Percentiles rank a stretch among this genome's conserved stretches.
Evolutionary conservation across 1,284 basidiomycete genomes (phyloP).

Genomic region (Polyporus tsugae): DNA sequence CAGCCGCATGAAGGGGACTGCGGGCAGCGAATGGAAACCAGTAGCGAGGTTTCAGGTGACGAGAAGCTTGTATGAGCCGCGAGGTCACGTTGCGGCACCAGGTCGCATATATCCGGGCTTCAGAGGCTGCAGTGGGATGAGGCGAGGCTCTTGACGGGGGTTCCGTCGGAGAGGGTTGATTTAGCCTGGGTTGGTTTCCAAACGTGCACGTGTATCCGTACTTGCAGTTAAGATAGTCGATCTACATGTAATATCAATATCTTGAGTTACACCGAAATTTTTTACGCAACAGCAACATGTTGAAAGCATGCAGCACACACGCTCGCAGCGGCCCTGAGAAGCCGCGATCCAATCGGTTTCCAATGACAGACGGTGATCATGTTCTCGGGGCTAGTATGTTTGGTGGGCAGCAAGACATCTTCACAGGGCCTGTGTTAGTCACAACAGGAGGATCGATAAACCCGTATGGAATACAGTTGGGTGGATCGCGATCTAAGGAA

Average conservation of each 20-base stretch:
- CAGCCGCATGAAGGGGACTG: background rate
- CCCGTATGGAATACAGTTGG: slow-evolving; percentile 28
- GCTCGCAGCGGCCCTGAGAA: slow-evolving; percentile 5
- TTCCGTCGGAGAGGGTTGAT: slow-evolving; percentile 1
- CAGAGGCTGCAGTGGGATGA: background rate
- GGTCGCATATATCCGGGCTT: background rate
- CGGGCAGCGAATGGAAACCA: background rate
- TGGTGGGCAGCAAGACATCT: slow-evolving; percentile 12
- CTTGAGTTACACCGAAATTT: background rate
- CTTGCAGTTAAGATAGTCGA: background rate
- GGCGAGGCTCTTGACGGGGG: background rate
- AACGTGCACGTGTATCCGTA: slow-evolving; percentile 10
- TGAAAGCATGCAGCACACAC: slow-evolving; percentile 9
- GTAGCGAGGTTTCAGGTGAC: slow-evolving; percentile 1
- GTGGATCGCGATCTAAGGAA: slow-evolving; percentile 26
- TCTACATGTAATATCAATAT: background rate
- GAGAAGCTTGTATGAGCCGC: slow-evolving; percentile 8
- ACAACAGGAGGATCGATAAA: slow-evolving; percentile 8
- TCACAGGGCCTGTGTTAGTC: background rate
- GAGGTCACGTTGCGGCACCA: background rate
- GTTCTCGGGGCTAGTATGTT: slow-evolving; percentile 3
- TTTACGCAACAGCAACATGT: background rate
- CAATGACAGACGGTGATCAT: background rate
- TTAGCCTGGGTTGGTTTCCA: background rate
- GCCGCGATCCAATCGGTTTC: background rate